phyloP scores from a whole-genome alignment of 1,139 yeast species.

The Sugiyamaella japonica region DNA sequence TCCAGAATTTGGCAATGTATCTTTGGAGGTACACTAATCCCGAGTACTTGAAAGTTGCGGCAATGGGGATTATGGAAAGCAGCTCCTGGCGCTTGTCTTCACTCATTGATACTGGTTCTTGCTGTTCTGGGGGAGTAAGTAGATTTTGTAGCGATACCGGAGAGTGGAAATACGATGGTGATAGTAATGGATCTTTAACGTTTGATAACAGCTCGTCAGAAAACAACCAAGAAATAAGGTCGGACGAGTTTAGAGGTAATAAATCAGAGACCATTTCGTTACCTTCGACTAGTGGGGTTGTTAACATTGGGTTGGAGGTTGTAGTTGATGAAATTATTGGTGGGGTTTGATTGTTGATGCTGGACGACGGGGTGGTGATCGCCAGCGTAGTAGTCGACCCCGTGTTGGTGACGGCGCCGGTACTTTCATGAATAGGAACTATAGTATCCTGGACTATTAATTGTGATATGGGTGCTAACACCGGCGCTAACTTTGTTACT shows the following conservation, averaged over 20 bases:
- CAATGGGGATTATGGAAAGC: constrained; percentile 41
- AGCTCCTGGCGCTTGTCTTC: constrained; percentile 40
- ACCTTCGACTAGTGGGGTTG: neutral
- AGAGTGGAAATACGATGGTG: constrained; percentile 38
- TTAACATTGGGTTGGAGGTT: neutral
- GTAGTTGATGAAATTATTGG: neutral
- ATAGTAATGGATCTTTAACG: constrained; percentile 35
- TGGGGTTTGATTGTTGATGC: neutral
- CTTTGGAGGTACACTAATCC: constrained; percentile 31
- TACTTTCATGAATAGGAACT: neutral
- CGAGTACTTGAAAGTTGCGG: constrained; percentile 23
- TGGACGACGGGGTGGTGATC: neutral
- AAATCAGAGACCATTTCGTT: constrained; percentile 12
- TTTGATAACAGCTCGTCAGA: constrained; percentile 39
- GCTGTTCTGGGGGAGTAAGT: constrained; percentile 41
- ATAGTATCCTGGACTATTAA: constrained; percentile 5
- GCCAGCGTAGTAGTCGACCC: neutral
- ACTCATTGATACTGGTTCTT: constrained; percentile 31
- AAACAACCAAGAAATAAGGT: constrained; percentile 42
- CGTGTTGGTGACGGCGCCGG: neutral
- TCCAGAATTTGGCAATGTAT: constrained; percentile 49
- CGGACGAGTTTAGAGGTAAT: constrained; percentile 24
- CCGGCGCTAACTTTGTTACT: neutral
- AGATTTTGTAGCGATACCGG: constrained; percentile 43
- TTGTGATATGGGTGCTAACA: constrained; percentile 4